phyloP scores from a whole-genome alignment of 2,329 filamentous ascomycete genomes.

The Coleophoma crateriformis region DNA sequence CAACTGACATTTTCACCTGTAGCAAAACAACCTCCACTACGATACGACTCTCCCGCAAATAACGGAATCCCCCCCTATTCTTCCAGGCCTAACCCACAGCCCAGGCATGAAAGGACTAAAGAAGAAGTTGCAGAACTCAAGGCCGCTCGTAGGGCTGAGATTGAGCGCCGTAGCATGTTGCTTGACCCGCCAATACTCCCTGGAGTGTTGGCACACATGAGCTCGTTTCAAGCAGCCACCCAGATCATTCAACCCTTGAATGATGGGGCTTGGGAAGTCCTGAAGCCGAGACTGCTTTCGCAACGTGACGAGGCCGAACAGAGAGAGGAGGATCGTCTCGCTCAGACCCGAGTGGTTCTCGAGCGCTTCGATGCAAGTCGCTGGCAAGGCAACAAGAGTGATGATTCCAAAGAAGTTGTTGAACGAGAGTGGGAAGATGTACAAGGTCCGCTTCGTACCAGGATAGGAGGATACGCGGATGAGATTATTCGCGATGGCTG shows the following conservation, averaged over 20 bases:
- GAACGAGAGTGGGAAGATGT: conserved; percentile 67
- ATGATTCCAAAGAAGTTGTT: conserved; percentile 49
- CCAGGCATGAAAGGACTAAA: conserved; percentile 46
- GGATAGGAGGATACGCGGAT: conserved; percentile 62
- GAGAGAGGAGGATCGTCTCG: conserved; percentile 36
- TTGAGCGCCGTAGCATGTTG: conserved; percentile 62
- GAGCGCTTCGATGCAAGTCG: conserved; percentile 29
- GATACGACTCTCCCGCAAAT: conserved; percentile 24
- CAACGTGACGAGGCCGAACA: conserved; percentile 62
- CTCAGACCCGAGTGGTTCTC: conserved; percentile 28
- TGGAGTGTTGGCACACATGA: conserved; percentile 60
- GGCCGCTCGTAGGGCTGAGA: conserved; percentile 59
- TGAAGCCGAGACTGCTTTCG: conserved; percentile 61
- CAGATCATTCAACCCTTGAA: conserved; percentile 64
- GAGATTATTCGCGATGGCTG: conserved; percentile 63
- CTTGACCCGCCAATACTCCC: conserved; percentile 61
- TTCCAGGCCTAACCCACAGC: conserved; percentile 15
- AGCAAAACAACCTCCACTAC: conserved; percentile 15
- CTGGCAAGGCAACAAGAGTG: conserved; percentile 28
- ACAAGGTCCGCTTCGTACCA: conserved; percentile 61
- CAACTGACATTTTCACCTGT: conserved; percentile 3
- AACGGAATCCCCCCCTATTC: conserved; percentile 19
- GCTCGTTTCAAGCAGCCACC: conserved; percentile 68
- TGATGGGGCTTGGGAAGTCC: conserved; percentile 63
- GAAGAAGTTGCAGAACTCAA: conserved; percentile 61